These are phyloP conservation scores for Heterobasidion occidentale DNA, from an alignment of 1,284 basidiomycete genomes.

Conservation along the genomic window DNA sequence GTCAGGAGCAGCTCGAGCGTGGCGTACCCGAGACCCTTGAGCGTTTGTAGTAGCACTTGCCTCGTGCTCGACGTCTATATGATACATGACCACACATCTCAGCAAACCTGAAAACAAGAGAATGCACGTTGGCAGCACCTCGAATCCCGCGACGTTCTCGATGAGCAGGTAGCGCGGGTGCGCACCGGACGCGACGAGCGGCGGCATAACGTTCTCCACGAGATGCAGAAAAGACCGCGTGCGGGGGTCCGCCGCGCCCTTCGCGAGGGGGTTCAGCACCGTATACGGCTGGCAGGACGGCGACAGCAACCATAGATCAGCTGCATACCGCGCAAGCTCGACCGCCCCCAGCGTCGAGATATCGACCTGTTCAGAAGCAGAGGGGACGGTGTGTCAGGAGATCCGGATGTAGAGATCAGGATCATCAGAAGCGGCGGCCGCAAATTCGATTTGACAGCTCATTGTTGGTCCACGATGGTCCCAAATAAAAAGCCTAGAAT, in stretches of 20 bases:
- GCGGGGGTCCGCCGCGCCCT: slow-evolving; percentile 63
- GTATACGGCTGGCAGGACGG: slow-evolving; percentile 80
- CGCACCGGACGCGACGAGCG: slow-evolving; percentile 30
- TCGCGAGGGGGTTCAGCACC: slow-evolving; percentile 61
- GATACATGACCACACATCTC: background rate
- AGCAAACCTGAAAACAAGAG: background rate
- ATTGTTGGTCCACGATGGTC: no score
- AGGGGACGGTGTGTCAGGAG: no score
- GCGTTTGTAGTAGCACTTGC: slow-evolving; percentile 36
- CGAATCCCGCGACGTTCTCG: slow-evolving; percentile 77
- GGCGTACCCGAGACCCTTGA: slow-evolving; percentile 47
- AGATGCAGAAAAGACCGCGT: slow-evolving; percentile 69
- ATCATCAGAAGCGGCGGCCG: no score
- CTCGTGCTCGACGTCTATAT: slow-evolving; percentile 57
- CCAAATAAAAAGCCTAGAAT: no score
- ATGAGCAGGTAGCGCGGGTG: slow-evolving; percentile 56
- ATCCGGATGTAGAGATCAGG: no score
- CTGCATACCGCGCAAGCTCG: slow-evolving; percentile 34
- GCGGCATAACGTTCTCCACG: slow-evolving; percentile 55
- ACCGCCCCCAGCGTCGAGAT: slow-evolving; percentile 47
- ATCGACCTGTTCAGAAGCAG: slow-evolving; percentile 37
- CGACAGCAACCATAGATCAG: slow-evolving; percentile 65
- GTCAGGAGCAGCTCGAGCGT: slow-evolving; percentile 57
- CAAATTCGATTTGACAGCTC: no score
- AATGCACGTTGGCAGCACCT: slow-evolving; percentile 33